Base-by-base conservation (phyloP, 75 land plant genomes). In the Sequoiadendron giganteum region DNA sequence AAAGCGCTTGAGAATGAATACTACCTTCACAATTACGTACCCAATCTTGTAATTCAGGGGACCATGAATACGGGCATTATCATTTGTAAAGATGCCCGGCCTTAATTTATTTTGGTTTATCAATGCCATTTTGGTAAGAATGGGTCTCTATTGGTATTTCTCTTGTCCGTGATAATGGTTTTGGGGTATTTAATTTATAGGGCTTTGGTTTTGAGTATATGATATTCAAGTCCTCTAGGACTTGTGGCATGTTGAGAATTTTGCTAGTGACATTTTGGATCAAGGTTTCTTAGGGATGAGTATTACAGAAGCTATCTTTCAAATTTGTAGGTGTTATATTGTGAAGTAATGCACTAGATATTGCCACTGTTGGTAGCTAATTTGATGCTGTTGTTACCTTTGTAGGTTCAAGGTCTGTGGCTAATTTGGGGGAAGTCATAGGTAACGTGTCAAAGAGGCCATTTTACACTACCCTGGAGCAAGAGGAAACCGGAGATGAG, bases 331-430 rank as follows among this genome's bases (percentile, higher is more conserved):
- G 77, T 75, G 77, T 34, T 32, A 34, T 10, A 30, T 75, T 34
- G 34, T 82, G 30, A 82, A 79, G 8, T 79, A 7, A 40, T 21
- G 82, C 45, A 40, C 21, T 15, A 42, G 47, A 40, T 42, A 19
- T 42, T 42, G 82, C 28, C 43, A 39, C 0, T 79, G 15, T 47
- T 47, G 52, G 32, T 10, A 47, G 30, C 32, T 25, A 11, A 28
- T 43, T 45, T 38, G 30, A 54, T 82, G n/a, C 36, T 84, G 8
- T 82, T 28, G 49, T n/a, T 28, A 38, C 52, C 65, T 55, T 36
- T 87, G 68, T 88, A 93, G 93, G 89, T 61, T 88, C 92, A 30
- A 88, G 92, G 52, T 91, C 92, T 14, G 90, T 93, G 85, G 65
- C 87, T 56, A 91, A 83, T 80, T 88, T 93, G 83, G 93, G 89